phyloP scores from a whole-genome alignment of 2,329 filamentous ascomycete genomes.

The Fusarium circinatum region DNA sequence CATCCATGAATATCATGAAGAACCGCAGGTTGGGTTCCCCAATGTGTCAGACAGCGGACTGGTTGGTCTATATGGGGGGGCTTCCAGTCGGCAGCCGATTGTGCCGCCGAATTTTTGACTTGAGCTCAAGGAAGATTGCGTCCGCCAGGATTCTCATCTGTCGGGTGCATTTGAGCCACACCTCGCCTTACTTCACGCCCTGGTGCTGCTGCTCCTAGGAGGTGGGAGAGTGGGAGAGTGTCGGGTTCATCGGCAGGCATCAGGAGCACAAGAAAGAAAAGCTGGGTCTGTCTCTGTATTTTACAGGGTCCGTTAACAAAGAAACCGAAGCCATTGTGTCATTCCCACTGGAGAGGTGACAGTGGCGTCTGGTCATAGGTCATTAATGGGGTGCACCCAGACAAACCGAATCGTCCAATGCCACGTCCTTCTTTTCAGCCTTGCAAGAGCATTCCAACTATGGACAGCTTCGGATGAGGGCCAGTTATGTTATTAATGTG shows the following conservation, averaged over 20 bases:
- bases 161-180: constrained; percentile 32
- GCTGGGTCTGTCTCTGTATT: constrained; percentile 20
- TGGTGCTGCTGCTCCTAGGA: constrained; percentile 1
- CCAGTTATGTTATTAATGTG: constrained; percentile 13
- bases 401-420: constrained; percentile 36
- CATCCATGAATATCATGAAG: constrained; percentile 30
- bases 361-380: constrained; percentile 39
- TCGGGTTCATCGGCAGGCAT: constrained; percentile 32
- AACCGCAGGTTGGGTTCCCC: constrained; percentile 20
- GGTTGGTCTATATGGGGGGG: constrained; percentile 34
- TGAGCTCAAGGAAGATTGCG: constrained; percentile 30
- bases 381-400: constrained; percentile 29
- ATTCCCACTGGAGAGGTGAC: constrained; percentile 38
- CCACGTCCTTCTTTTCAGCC: constrained; percentile 39
- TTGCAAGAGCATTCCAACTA: constrained; percentile 35
- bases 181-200: constrained; percentile 32
- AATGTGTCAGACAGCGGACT: constrained; percentile 26
- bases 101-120: constrained; percentile 37
- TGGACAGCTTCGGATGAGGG: constrained; percentile 17
- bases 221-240: constrained; percentile 11
- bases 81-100: constrained; percentile 35
- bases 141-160: constrained; percentile 24
- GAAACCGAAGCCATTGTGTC: constrained; percentile 35
- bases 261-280: constrained; percentile 28
- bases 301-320: constrained; percentile 26